These are phyloP conservation scores for Cladophialophora carrionii DNA, from an alignment of 2,329 filamentous ascomycete genomes.

Conservation along the genomic window DNA sequence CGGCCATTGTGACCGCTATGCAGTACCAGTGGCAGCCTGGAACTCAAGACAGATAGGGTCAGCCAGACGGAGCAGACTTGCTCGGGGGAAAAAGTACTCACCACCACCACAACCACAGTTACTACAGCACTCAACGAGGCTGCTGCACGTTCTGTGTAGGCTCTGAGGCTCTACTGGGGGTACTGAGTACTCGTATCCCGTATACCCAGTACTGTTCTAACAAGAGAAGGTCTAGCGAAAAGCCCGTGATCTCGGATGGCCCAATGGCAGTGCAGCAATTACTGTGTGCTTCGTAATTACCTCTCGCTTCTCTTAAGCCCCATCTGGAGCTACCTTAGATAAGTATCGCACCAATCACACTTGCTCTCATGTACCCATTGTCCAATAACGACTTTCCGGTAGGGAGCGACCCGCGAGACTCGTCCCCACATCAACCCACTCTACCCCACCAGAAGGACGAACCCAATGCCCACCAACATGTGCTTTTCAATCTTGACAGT, in stretches of 20 bases:
- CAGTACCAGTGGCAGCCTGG: neutral
- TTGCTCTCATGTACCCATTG: no score
- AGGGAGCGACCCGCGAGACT: no score
- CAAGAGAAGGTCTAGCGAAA: neutral
- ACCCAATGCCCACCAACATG: neutral
- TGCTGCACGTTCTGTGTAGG: no score
- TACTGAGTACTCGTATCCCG: no score
- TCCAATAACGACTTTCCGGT: no score
- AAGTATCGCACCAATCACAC: neutral
- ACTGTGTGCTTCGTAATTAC: neutral
- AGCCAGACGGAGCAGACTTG: neutral
- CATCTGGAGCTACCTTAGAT: no score
- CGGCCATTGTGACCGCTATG: conserved; percentile 14
- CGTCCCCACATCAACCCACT: no score
- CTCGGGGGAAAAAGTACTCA: neutral
- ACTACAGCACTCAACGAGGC: no score
- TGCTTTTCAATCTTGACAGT: neutral
- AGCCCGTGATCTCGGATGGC: neutral
- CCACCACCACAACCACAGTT: neutral
- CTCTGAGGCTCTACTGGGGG: no score
- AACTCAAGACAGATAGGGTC: neutral
- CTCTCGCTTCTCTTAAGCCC: neutral
- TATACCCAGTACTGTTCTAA: no score
- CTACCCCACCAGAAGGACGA: neutral
- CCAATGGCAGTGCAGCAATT: neutral